Conservation (phyloP, 225 moss, liverwort and hornwort species). For the Anthoceros angustus region DNA sequence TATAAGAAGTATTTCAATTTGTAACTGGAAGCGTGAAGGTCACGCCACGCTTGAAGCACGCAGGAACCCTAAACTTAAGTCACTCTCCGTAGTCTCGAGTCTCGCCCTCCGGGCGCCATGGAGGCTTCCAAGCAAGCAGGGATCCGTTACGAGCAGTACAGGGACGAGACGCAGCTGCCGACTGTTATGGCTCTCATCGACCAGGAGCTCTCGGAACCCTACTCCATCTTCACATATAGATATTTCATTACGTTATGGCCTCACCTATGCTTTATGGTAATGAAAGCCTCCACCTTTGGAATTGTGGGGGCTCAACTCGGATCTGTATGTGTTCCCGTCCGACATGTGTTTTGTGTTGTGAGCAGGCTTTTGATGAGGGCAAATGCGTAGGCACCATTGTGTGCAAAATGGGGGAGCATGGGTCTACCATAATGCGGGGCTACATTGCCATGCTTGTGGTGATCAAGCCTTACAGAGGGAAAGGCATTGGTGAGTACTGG, state of each 20-base stretch:
- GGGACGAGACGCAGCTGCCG: slow-evolving; percentile 87
- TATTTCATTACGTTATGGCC: slow-evolving; percentile 98
- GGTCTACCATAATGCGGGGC: slow-evolving; percentile 61
- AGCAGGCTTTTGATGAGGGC: slow-evolving; percentile 67
- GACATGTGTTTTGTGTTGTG: not conserved
- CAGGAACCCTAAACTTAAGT: no score
- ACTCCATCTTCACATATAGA: slow-evolving; percentile 95
- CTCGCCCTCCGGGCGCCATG: no score
- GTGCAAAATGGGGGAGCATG: slow-evolving; percentile 98
- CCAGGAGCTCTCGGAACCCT: slow-evolving; percentile 96
- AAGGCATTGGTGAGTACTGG: slow-evolving; percentile 63
- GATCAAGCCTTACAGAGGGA: slow-evolving; percentile 81
- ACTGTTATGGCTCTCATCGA: slow-evolving; percentile 91
- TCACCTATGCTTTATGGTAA: slow-evolving; percentile 88
- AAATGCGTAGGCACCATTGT: slow-evolving; percentile 88
- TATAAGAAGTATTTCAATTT: no score
- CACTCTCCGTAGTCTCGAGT: no score
- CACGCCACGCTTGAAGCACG: no score
- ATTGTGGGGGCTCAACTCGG: not conserved
- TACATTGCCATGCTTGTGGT: slow-evolving; percentile 99
- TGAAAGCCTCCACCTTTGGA: not conserved
- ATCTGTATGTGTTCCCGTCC: not conserved
- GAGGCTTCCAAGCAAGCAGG: slow-evolving; percentile 5
- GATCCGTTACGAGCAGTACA: slow-evolving; percentile 42
- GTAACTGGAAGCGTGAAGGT: no score